A percentile compares a stretch with the other conserved stretches of the same genome.
These are phyloP conservation scores for Apiospora marii DNA, from an alignment of 2,329 filamentous ascomycete species.

Conservation along the genomic window DNA sequence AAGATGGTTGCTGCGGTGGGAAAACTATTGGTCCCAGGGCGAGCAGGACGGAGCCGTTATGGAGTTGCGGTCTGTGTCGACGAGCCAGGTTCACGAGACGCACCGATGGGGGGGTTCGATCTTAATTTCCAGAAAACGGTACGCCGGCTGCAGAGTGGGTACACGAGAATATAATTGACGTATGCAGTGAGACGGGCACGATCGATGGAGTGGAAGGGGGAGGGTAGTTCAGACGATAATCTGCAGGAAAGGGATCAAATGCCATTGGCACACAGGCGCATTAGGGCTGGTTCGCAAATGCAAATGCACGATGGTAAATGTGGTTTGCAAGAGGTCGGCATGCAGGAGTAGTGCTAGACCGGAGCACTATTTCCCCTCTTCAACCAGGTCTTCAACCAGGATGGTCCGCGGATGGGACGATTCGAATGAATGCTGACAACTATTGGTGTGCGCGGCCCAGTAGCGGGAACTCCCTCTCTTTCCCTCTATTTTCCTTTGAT, in stretches of 20 bases:
- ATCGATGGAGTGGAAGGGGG: constrained; percentile 11
- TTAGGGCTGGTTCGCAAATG: constrained; percentile 21
- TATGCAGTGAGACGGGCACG: constrained; percentile 7
- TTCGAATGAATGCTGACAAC: neutral
- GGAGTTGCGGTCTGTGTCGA: constrained; percentile 24
- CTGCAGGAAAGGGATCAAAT: neutral
- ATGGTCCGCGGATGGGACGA: constrained; percentile 7
- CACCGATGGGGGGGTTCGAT: constrained; percentile 21
- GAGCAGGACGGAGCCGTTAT: constrained; percentile 4
- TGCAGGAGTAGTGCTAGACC: constrained; percentile 19
- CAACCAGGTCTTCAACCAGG: constrained; percentile 1
- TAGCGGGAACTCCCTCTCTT: constrained; percentile 3
- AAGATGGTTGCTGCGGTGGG: neutral
- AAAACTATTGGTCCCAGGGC: constrained; percentile 14
- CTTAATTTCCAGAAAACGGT: constrained; percentile 24
- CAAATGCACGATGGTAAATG: constrained; percentile 13
- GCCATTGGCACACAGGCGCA: constrained; percentile 21
- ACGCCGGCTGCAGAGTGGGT: constrained; percentile 20
- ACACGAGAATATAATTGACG: constrained; percentile 16
- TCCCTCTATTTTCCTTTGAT: neutral
- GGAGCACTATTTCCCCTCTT: constrained; percentile 12
- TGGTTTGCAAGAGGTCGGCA: neutral
- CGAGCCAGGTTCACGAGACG: constrained; percentile 18
- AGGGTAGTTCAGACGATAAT: neutral
- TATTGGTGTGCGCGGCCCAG: neutral